A percentile compares a stretch with the other conserved stretches of the same genome.
These are phyloP conservation scores for Pseudogymnoascus sp. DNA, from an alignment of 2,329 filamentous ascomycete genomes.

Conservation along the genomic window DNA sequence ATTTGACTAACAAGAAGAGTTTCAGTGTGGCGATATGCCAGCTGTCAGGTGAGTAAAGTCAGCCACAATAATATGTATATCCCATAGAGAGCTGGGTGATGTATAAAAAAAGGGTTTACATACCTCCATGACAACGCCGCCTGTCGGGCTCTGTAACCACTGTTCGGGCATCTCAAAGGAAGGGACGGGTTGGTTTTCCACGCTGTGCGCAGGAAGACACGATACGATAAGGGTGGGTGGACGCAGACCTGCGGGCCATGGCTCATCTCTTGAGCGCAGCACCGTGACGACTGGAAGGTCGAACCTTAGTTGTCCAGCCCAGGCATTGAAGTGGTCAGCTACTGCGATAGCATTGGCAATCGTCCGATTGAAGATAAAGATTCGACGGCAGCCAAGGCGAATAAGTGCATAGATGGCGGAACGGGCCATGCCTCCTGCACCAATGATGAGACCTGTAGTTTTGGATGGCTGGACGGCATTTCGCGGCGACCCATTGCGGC, in stretches of 20 bases:
- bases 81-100: not conserved
- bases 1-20: conserved; percentile 62
- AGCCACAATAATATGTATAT: not conserved
- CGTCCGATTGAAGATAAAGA: conserved; percentile 65
- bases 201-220: conserved; percentile 61
- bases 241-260: conserved; percentile 53
- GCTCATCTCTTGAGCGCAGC: conserved; percentile 45
- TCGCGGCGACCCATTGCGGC: conserved; percentile 60
- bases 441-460: conserved; percentile 49
- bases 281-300: conserved; percentile 33
- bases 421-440: conserved; percentile 64
- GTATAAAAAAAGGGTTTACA: not conserved
- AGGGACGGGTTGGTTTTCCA: conserved; percentile 53
- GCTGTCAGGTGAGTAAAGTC: not conserved
- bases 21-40: conserved; percentile 59
- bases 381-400: conserved; percentile 62
- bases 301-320: conserved; percentile 20
- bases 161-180: conserved; percentile 56
- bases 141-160: conserved; percentile 63
- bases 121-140: conserved; percentile 61
- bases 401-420: conserved; percentile 68
- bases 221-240: conserved; percentile 64
- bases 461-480: conserved; percentile 43
- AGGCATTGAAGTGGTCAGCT: conserved; percentile 55
- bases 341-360: conserved; percentile 53